Conservation (phyloP, 2,329 filamentous ascomycete genomes). For the Teratosphaeria pseudoeucalypti region DNA sequence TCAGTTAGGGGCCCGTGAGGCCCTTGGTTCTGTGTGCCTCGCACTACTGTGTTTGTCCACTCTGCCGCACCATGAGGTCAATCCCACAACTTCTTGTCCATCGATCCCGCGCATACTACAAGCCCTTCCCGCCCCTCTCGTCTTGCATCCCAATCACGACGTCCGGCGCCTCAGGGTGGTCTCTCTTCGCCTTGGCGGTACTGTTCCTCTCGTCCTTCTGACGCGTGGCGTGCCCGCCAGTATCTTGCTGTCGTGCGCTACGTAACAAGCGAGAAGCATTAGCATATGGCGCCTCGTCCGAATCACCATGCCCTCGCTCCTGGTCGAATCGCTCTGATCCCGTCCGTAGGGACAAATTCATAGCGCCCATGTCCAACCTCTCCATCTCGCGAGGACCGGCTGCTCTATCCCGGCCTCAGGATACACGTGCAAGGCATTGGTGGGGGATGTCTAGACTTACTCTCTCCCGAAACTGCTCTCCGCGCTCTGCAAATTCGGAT, state of each 20-base stretch:
- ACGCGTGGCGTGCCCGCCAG: slow-evolving; percentile 32
- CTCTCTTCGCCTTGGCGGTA: slow-evolving; percentile 34
- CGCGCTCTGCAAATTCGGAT: slow-evolving; percentile 15
- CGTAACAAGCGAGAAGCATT: slow-evolving; percentile 1
- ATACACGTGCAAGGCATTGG: background rate
- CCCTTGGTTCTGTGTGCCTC: no score
- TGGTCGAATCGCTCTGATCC: background rate
- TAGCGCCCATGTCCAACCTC: background rate
- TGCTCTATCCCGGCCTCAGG: background rate
- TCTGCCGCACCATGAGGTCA: no score
- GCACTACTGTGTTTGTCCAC: no score
- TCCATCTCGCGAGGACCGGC: background rate
- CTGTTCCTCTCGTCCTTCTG: slow-evolving; percentile 28
- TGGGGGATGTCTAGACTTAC: slow-evolving; percentile 8
- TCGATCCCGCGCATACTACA: background rate
- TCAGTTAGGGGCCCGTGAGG: no score
- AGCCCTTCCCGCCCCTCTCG: slow-evolving; percentile 37
- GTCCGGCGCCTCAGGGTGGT: slow-evolving; percentile 37
- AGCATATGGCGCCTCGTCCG: slow-evolving; percentile 3
- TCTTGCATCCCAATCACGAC: slow-evolving; percentile 40
- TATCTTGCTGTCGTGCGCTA: slow-evolving; percentile 23
- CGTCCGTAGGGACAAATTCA: slow-evolving; percentile 1
- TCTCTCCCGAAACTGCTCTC: slow-evolving; percentile 8
- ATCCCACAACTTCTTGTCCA: background rate
- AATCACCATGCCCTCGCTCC: background rate